phyloP scores from a whole-genome alignment of 495 filamentous ascomycete species.

The Aspergillus cavernicola region DNA sequence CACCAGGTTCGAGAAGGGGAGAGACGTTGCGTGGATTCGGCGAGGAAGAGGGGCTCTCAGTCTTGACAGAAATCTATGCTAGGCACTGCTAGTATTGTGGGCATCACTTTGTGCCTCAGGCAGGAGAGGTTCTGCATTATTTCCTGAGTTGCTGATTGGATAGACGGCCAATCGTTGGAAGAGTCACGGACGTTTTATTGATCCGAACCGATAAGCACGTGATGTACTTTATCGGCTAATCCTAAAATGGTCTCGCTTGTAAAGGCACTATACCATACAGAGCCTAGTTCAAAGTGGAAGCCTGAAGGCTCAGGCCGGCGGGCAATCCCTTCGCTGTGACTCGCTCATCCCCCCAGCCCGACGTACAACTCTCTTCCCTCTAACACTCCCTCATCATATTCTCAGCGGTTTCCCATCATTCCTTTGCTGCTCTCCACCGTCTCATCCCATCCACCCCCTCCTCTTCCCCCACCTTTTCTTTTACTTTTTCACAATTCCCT shows the following conservation, averaged over 20 bases:
- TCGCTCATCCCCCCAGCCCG: constrained; percentile 25
- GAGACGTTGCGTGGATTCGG: constrained; percentile 13
- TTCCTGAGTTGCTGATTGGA: constrained; percentile 30
- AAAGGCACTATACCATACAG: constrained; percentile 23
- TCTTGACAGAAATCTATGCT: constrained; percentile 26
- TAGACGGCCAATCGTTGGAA: background rate
- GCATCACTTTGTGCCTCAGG: constrained; percentile 21
- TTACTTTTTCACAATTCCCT: constrained; percentile 28
- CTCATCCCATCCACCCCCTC: constrained; percentile 19
- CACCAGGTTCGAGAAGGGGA: constrained; percentile 10
- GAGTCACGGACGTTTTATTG: constrained; percentile 17
- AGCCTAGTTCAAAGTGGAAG: constrained; percentile 17
- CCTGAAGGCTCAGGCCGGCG: constrained; percentile 31
- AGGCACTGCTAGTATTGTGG: constrained; percentile 26
- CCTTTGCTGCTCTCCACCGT: constrained; percentile 24
- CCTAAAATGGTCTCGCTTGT: constrained; percentile 24
- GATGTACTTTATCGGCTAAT: constrained; percentile 8
- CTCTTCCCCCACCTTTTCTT: constrained; percentile 27
- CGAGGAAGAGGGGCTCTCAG: constrained; percentile 25
- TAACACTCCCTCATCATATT: constrained; percentile 31
- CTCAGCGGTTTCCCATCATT: constrained; percentile 25
- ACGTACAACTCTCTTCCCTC: constrained; percentile 29
- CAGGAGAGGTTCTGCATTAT: constrained; percentile 20
- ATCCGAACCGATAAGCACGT: constrained; percentile 22
- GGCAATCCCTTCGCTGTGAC: constrained; percentile 31